These are phyloP conservation scores for Serendipita sp. DNA, from an alignment of 1,284 basidiomycete species.

Conservation along the genomic window DNA sequence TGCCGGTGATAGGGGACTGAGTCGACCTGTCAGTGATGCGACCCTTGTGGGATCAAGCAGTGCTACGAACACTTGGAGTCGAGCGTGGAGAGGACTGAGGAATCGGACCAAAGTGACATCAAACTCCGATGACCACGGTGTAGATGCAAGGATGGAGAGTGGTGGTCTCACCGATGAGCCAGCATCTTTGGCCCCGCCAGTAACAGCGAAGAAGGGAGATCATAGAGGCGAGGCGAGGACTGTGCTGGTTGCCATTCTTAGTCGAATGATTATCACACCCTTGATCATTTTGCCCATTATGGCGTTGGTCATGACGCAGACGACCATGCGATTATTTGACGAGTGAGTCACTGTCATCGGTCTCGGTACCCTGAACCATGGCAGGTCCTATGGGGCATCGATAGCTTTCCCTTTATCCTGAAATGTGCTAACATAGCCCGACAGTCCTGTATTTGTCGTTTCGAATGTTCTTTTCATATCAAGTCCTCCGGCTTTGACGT, in stretches of 20 bases:
- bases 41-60: neutral
- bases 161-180: neutral
- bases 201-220: constrained; percentile 11
- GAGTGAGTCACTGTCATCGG: neutral
- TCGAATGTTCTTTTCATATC: constrained; percentile 62
- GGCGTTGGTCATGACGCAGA: constrained; percentile 2
- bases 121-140: neutral
- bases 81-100: neutral
- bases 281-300: constrained; percentile 62
- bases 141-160: neutral
- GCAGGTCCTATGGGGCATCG: neutral
- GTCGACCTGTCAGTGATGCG: constrained; percentile 3
- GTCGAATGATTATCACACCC: constrained; percentile 80
- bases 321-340: constrained; percentile 3
- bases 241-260: constrained; percentile 60
- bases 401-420: neutral
- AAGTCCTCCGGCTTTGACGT: constrained; percentile 68
- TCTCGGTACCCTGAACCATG: neutral
- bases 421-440: constrained; percentile 9
- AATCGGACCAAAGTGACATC: neutral
- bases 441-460: constrained; percentile 71
- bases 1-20: neutral
- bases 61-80: neutral
- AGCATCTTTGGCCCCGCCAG: constrained; percentile 4
- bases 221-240: constrained; percentile 60